Evolutionary conservation across 169 alveolate species (phyloP).

Genomic region (Plasmodium blacklocki): DNA sequence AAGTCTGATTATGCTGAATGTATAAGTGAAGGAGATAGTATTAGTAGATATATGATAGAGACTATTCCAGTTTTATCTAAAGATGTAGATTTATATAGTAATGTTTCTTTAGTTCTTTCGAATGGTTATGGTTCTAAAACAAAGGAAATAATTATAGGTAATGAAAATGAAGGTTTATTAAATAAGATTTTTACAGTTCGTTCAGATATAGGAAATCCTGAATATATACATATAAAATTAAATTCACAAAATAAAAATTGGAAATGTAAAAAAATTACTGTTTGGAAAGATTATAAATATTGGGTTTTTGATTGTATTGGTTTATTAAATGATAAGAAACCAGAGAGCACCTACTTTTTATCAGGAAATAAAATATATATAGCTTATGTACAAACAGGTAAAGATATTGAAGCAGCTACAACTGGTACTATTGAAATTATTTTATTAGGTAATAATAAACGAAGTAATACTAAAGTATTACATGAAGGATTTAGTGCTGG

Average conservation of each 20-base stretch:
- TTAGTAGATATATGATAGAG: slow-evolving; percentile 88
- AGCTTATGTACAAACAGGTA: slow-evolving; percentile 86
- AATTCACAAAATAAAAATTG: slow-evolving; percentile 87
- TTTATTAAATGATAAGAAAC: slow-evolving; percentile 79
- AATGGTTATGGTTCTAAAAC: slow-evolving; percentile 88
- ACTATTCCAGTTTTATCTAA: slow-evolving; percentile 85
- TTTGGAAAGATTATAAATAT: slow-evolving; percentile 89
- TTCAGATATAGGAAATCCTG: slow-evolving; percentile 78
- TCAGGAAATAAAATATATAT: slow-evolving; percentile 82
- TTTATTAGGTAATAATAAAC: slow-evolving; percentile 85
- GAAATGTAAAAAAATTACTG: slow-evolving; percentile 90
- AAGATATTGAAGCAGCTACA: slow-evolving; percentile 88
- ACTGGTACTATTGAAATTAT: slow-evolving; percentile 84
- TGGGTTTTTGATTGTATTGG: slow-evolving; percentile 92
- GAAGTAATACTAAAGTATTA: slow-evolving; percentile 85
- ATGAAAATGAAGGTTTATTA: slow-evolving; percentile 85
- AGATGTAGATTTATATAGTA: slow-evolving; percentile 87
- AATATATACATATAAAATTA: slow-evolving; percentile 77
- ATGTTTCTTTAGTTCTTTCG: slow-evolving; percentile 76
- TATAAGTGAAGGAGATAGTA: slow-evolving; percentile 87
- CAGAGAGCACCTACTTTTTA: slow-evolving; percentile 66
- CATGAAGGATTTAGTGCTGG: slow-evolving; percentile 84
- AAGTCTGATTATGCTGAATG: slow-evolving; percentile 91
- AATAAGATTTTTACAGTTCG: slow-evolving; percentile 77
- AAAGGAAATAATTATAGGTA: slow-evolving; percentile 85